A percentile compares a stretch with the other conserved stretches of the same genome.
Evolutionary conservation across 2,329 filamentous ascomycete species (phyloP).

Genomic region (Sphaerulina musiva): DNA sequence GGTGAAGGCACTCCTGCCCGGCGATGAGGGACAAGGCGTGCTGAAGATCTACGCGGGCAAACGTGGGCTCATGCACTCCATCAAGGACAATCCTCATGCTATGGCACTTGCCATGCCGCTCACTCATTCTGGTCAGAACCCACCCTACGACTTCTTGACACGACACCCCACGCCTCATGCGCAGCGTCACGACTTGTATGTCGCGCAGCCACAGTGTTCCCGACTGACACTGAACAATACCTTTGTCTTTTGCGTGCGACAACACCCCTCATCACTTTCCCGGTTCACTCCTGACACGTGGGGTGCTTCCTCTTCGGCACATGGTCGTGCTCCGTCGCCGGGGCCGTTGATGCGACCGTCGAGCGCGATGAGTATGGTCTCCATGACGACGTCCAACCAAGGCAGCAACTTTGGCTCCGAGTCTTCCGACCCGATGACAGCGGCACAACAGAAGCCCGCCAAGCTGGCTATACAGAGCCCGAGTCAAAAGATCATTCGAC

Average conservation of each 20-base stretch:
- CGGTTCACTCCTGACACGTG: slow-evolving; percentile 37
- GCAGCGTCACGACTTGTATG: slow-evolving; percentile 94
- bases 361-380: slow-evolving; percentile 56
- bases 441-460: slow-evolving; percentile 67
- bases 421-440: slow-evolving; percentile 45
- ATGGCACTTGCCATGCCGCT: slow-evolving; percentile 86
- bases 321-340: slow-evolving; percentile 45
- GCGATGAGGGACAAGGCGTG: slow-evolving; percentile 81
- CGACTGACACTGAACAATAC: slow-evolving; percentile 90
- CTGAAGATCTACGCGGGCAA: slow-evolving; percentile 92
- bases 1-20: slow-evolving; percentile 83
- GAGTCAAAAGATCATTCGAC: slow-evolving; percentile 83
- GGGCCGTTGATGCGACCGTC: slow-evolving; percentile 49
- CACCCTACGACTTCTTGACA: slow-evolving; percentile 84
- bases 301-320: slow-evolving; percentile 25
- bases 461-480: slow-evolving; percentile 94
- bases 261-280: slow-evolving; percentile 66
- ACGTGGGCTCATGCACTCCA: slow-evolving; percentile 92
- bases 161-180: slow-evolving; percentile 95
- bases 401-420: slow-evolving; percentile 51
- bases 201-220: slow-evolving; percentile 89
- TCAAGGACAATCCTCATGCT: slow-evolving; percentile 90
- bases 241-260: slow-evolving; percentile 91
- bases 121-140: slow-evolving; percentile 84
- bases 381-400: slow-evolving; percentile 45